Evolutionary conservation across 768 basidiomycete species (phyloP).

Genomic region (Punctularia strigosozonata): DNA sequence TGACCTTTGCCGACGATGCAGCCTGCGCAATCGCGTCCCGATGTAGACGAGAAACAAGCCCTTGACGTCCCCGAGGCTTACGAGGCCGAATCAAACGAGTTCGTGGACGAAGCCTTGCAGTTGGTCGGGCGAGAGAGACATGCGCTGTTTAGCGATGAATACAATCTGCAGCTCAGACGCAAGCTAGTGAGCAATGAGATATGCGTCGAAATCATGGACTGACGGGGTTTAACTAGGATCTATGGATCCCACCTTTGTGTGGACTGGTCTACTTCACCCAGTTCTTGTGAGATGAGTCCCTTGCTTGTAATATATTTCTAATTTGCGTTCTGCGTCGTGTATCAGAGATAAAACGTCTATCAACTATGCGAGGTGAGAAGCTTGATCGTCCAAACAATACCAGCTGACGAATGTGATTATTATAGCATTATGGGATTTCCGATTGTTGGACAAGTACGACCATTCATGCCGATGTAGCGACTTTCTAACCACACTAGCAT

Average conservation of each 20-base stretch:
- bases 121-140: slow-evolving; percentile 44
- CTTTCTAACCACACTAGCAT: slow-evolving; percentile 19
- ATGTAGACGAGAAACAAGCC: too few relatives aligned
- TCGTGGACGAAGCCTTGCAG: slow-evolving; percentile 51
- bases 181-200: slow-evolving; percentile 34
- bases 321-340: background rate
- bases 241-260: slow-evolving; percentile 40
- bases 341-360: slow-evolving; percentile 55
- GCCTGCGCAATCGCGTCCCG: too few relatives aligned
- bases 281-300: slow-evolving; percentile 32
- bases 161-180: slow-evolving; percentile 39
- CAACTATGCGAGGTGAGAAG: slow-evolving; percentile 50
- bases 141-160: slow-evolving; percentile 46
- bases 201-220: background rate
- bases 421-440: slow-evolving; percentile 54
- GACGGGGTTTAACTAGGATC: slow-evolving; percentile 30
- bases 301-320: background rate
- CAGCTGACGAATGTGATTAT: background rate
- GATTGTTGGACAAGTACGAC: slow-evolving; percentile 41
- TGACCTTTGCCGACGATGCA: too few relatives aligned
- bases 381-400: background rate
- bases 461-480: background rate
- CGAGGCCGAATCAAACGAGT: too few relatives aligned
- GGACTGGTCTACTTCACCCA: slow-evolving; percentile 62
- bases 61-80: too few relatives aligned